Evolutionary conservation across 495 filamentous ascomycete genomes (phyloP).

Genomic region (Lentithecium fluviatile): DNA sequence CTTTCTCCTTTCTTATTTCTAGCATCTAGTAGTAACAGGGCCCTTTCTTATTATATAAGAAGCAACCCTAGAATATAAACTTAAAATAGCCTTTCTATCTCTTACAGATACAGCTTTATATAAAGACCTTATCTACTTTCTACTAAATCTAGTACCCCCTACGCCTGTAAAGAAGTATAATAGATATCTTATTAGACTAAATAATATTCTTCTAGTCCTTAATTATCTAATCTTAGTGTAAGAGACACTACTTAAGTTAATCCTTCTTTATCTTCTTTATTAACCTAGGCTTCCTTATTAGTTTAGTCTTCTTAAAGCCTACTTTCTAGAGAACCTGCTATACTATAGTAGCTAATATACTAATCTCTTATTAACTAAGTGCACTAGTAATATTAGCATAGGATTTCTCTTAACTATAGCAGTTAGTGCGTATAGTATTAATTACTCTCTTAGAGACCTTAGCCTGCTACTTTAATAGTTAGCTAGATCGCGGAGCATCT

Average conservation of each 20-base stretch:
- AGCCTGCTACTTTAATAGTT: too few species aligned
- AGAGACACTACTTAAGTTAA: neutral
- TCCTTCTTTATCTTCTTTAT: constrained; percentile 6
- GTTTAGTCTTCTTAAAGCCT: neutral
- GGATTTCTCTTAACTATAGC: too few species aligned
- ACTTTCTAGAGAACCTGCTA: neutral
- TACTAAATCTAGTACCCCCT: neutral
- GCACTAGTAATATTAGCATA: too few species aligned
- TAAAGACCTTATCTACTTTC: neutral
- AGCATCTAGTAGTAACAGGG: constrained; percentile 6
- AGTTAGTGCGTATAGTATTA: too few species aligned
- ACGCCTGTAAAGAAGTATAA: neutral
- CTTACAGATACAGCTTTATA: neutral
- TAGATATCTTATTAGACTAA: constrained; percentile 1
- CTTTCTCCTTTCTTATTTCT: constrained; percentile 4
- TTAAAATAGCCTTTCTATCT: constrained; percentile 11
- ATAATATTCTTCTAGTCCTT: constrained; percentile 12
- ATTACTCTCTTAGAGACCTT: too few species aligned
- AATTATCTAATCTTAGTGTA: neutral
- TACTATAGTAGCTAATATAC: neutral
- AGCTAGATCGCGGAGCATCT: too few species aligned
- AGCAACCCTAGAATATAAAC: constrained; percentile 15
- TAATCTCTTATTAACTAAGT: neutral
- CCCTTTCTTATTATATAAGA: constrained; percentile 18
- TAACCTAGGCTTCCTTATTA: constrained; percentile 1